phyloP scores from a whole-genome alignment of 345 rosid species.

The Xanthoceras sorbifolium region DNA sequence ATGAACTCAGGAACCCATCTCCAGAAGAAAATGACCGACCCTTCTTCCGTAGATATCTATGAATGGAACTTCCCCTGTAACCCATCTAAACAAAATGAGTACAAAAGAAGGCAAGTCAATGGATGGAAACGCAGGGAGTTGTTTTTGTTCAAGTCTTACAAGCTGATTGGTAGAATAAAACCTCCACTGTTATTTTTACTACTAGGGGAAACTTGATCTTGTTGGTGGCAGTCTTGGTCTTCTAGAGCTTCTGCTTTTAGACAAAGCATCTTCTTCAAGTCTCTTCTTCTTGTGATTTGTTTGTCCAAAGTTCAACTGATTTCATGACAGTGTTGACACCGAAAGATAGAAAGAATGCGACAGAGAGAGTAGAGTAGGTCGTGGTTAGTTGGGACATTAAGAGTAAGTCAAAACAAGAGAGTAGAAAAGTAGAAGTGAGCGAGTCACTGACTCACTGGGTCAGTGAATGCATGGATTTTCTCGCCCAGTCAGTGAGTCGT shows the following conservation, averaged over 20 bases:
- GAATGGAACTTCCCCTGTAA: conserved; percentile 59
- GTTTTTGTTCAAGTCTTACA: conserved; percentile 32
- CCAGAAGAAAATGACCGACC: conserved; percentile 55
- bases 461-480: neutral
- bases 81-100: conserved; percentile 5
- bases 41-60: conserved; percentile 50
- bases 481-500: neutral
- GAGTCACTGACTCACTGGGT: neutral
- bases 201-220: conserved; percentile 29
- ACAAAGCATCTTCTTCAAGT: conserved; percentile 48
- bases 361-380: neutral
- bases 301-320: neutral
- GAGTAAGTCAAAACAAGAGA: conserved; percentile 1
- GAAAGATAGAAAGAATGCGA: too few species aligned
- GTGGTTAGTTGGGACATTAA: neutral
- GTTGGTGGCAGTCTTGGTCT: conserved; percentile 31
- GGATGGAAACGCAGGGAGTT: neutral
- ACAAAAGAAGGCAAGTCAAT: neutral
- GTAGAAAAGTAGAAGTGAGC: neutral
- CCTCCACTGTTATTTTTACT: conserved; percentile 30
- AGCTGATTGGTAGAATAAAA: conserved; percentile 53
- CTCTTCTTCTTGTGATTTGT: neutral
- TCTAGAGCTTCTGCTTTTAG: conserved; percentile 55
- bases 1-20: conserved; percentile 47
- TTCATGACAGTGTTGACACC: neutral